Conservation (phyloP, 1,139 yeast genomes). For the Scheffersomyces cryptocercus region DNA sequence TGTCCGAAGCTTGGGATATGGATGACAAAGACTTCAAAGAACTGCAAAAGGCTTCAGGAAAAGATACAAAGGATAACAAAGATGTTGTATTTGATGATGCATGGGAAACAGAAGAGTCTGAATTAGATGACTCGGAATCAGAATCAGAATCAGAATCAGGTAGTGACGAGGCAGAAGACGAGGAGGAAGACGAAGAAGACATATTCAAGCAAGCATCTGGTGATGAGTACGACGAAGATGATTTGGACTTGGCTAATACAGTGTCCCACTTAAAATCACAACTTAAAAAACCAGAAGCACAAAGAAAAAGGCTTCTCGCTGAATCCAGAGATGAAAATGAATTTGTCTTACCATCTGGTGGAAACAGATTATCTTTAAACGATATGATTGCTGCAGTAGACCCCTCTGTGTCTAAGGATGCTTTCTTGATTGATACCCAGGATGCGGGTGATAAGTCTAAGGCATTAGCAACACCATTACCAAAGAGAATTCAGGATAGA, state of each 20-base stretch:
- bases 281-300: constrained; percentile 34
- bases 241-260: constrained; percentile 37
- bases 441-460: constrained; percentile 25
- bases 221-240: constrained; percentile 27
- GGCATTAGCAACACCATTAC: constrained; percentile 78
- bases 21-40: constrained; percentile 56
- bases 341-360: constrained; percentile 61
- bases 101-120: constrained; percentile 36
- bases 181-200: constrained; percentile 16
- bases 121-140: constrained; percentile 13
- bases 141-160: constrained; percentile 13
- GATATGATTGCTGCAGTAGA: constrained; percentile 75
- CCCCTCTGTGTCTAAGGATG: constrained; percentile 45
- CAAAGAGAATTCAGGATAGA: constrained; percentile 81
- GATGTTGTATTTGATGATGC: constrained; percentile 47
- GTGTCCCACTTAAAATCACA: constrained; percentile 30
- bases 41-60: constrained; percentile 11
- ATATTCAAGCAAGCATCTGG: constrained; percentile 16
- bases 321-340: constrained; percentile 71
- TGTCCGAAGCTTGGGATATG: constrained; percentile 87
- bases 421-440: constrained; percentile 49
- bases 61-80: constrained; percentile 6
- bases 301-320: constrained; percentile 43
- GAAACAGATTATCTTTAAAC: constrained; percentile 60
- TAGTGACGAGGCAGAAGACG: constrained; percentile 18